Evolutionary conservation across 116 monocot species (phyloP).

Genomic region (Iris pallida): DNA sequence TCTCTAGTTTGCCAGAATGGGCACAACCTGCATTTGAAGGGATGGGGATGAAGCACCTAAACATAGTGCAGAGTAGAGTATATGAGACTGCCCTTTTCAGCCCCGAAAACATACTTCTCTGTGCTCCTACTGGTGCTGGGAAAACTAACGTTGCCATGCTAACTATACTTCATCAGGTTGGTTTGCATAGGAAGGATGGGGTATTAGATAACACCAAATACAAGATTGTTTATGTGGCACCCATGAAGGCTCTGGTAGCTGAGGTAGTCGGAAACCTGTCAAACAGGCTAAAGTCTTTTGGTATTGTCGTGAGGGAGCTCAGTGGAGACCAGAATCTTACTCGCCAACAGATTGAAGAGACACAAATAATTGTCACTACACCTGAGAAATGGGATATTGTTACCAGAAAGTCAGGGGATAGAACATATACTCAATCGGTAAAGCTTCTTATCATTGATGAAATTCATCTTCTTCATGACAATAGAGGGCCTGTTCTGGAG

Average conservation of each 20-base stretch:
- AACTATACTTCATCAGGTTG: conserved; percentile 80
- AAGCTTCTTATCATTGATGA: conserved; percentile 89
- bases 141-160: conserved; percentile 94
- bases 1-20: conserved; percentile 72
- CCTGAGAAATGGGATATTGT: conserved; percentile 98
- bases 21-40: conserved; percentile 81
- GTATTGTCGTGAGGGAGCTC: conserved; percentile 73
- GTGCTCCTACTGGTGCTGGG: conserved; percentile 95
- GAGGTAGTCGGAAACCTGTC: conserved; percentile 88
- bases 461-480: conserved; percentile 95
- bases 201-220: conserved; percentile 47
- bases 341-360: conserved; percentile 91
- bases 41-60: conserved; percentile 96
- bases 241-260: conserved; percentile 93
- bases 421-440: conserved; percentile 88
- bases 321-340: conserved; percentile 83
- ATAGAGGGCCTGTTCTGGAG: conserved; percentile 89
- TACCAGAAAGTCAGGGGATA: conserved; percentile 89
- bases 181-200: conserved; percentile 62
- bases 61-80: conserved; percentile 83
- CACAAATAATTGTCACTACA: conserved; percentile 94
- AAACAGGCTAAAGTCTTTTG: conserved; percentile 51
- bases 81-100: conserved; percentile 70
- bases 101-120: conserved; percentile 86
- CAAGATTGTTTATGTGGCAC: conserved; percentile 94